Conservation (phyloP, 306 rosid species). For the Cucurbita argyrosperma region DNA sequence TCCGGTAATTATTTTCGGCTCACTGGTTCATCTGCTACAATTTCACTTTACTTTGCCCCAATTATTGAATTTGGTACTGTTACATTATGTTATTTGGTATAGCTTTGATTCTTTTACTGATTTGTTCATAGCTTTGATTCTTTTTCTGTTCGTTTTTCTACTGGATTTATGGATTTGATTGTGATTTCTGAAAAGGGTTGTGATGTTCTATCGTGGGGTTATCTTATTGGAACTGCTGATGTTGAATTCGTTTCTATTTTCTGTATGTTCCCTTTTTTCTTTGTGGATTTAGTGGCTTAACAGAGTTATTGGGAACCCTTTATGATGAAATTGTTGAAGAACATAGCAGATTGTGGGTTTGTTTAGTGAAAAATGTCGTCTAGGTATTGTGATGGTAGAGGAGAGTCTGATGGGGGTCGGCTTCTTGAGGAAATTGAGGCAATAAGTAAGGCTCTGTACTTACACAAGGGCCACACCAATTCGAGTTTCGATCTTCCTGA, state of each 20-base stretch:
- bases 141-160: neutral
- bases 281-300: neutral
- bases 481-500: conserved; percentile 6
- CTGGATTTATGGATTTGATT: neutral
- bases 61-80: neutral
- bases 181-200: neutral
- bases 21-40: neutral
- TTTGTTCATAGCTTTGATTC: neutral
- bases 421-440: conserved; percentile 59
- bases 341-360: neutral
- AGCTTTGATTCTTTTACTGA: neutral
- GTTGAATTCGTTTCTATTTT: neutral
- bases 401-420: conserved; percentile 21
- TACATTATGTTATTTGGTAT: neutral
- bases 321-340: neutral
- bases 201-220: neutral
- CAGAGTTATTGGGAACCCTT: neutral
- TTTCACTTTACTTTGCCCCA: neutral
- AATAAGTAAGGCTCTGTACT: conserved; percentile 66
- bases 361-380: conserved; percentile 16
- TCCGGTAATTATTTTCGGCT: neutral
- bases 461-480: conserved; percentile 27
- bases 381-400: conserved; percentile 11
- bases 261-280: neutral
- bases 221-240: neutral